phyloP scores from a whole-genome alignment of 768 basidiomycete species.

The Inosperma sp. region DNA sequence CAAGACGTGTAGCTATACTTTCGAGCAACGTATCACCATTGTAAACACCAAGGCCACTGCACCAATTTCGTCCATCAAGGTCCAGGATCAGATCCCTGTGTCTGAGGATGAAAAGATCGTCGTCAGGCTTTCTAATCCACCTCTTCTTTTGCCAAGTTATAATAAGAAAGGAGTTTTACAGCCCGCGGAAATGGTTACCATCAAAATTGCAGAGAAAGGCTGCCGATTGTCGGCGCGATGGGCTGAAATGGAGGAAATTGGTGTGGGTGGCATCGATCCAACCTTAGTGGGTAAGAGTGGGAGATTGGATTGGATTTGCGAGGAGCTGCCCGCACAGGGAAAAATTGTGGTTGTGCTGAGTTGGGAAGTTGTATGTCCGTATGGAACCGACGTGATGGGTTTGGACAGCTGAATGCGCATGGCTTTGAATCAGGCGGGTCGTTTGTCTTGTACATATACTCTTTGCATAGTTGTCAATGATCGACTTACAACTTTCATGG shows the following conservation, averaged over 20 bases:
- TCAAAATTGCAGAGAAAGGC: conserved; percentile 18
- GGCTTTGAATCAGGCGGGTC: neutral
- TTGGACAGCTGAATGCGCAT: conserved; percentile 1
- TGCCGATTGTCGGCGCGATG: conserved; percentile 28
- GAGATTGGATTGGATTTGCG: conserved; percentile 32
- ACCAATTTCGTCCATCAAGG: conserved; percentile 26
- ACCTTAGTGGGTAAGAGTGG: conserved; percentile 27
- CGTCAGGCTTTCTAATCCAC: conserved; percentile 38
- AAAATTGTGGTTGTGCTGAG: conserved; percentile 30
- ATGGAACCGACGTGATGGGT: neutral
- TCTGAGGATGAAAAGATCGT: conserved; percentile 37
- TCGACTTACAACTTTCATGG: too few relatives aligned
- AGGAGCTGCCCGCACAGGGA: conserved; percentile 27
- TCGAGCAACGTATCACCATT: conserved; percentile 36
- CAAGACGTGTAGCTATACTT: conserved; percentile 28
- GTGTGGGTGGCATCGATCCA: conserved; percentile 15
- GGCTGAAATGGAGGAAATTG: conserved; percentile 29
- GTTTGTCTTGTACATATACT: neutral
- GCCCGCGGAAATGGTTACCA: conserved; percentile 21
- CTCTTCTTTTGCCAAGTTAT: conserved; percentile 20
- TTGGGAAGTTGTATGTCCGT: conserved; percentile 29
- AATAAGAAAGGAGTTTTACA: conserved; percentile 9
- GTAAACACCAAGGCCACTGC: conserved; percentile 33
- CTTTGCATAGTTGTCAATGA: neutral
- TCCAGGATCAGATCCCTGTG: conserved; percentile 37